These are phyloP conservation scores for Kingdonia uniflora DNA, from an alignment of 164 flowering plant species.

Conservation along the genomic window DNA sequence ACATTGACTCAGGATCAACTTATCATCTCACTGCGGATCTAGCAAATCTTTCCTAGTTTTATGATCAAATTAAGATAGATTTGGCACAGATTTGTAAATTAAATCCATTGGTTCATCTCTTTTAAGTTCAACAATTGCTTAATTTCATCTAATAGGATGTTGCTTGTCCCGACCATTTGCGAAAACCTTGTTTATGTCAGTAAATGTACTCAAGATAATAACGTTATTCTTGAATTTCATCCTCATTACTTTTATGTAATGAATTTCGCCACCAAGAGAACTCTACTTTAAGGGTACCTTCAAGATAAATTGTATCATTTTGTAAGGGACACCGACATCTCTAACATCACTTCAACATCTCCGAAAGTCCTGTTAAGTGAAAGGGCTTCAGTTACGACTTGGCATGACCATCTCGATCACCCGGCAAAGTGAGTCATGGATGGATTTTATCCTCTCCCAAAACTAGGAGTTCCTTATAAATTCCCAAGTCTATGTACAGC, in stretches of 20 bases:
- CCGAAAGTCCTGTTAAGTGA: neutral
- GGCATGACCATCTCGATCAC: slow-evolving; percentile 1
- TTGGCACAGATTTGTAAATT: neutral
- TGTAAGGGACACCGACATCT: neutral
- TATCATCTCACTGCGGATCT: too few species aligned
- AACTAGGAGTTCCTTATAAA: neutral
- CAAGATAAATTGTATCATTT: neutral
- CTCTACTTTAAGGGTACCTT: neutral
- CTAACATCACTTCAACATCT: neutral
- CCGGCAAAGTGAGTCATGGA: neutral
- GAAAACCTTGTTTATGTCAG: neutral
- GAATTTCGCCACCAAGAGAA: neutral
- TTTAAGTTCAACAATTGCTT: neutral
- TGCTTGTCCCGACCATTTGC: neutral
- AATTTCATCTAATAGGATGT: neutral
- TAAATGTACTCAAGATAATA: neutral
- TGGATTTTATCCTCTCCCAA: neutral
- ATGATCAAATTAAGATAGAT: neutral
- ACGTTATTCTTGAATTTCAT: neutral
- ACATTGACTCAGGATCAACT: too few species aligned
- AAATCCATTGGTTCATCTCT: neutral
- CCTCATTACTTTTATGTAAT: neutral
- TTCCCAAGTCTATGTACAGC: neutral
- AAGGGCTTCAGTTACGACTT: neutral
- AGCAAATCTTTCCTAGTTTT: too few species aligned